Conservation (phyloP, 1,284 basidiomycete genomes). For the Sporisorium sorghi region DNA sequence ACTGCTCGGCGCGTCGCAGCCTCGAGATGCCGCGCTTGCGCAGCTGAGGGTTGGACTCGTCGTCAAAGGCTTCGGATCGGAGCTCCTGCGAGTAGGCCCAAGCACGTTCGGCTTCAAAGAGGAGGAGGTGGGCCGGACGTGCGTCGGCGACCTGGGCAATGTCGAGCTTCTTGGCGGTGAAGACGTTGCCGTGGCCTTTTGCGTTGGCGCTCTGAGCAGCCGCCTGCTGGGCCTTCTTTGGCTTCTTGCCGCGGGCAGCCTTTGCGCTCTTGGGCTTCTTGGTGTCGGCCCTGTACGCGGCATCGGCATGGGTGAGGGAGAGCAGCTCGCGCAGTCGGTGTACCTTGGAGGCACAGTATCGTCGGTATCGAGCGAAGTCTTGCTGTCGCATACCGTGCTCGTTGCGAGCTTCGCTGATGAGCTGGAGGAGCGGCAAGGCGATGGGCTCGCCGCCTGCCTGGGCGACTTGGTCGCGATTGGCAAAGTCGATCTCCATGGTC, state of each 20-base stretch:
- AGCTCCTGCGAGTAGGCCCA: slow-evolving; percentile 90
- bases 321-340: slow-evolving; percentile 86
- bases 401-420: slow-evolving; percentile 87
- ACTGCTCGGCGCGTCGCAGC: slow-evolving; percentile 85
- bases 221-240: slow-evolving; percentile 47
- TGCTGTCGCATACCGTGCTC: slow-evolving; percentile 90
- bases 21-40: slow-evolving; percentile 82
- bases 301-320: slow-evolving; percentile 78
- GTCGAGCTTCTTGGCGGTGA: slow-evolving; percentile 72
- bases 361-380: slow-evolving; percentile 87
- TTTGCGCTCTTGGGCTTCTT: slow-evolving; percentile 41
- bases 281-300: slow-evolving; percentile 26
- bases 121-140: slow-evolving; percentile 74
- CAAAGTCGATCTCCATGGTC: slow-evolving; percentile 45
- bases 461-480: slow-evolving; percentile 29
- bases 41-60: slow-evolving; percentile 74
- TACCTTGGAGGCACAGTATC: slow-evolving; percentile 86
- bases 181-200: slow-evolving; percentile 83
- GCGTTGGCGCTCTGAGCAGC: slow-evolving; percentile 58
- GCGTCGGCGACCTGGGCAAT: slow-evolving; percentile 53
- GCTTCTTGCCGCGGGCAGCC: slow-evolving; percentile 50
- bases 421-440: slow-evolving; percentile 76
- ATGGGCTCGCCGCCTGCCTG: slow-evolving; percentile 34
- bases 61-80: slow-evolving; percentile 73
- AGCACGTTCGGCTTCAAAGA: slow-evolving; percentile 90